A percentile compares a stretch with the other conserved stretches of the same genome.
These are phyloP conservation scores for Solanum chiquidenum DNA, from an alignment of 257 asterid species.

Conservation along the genomic window DNA sequence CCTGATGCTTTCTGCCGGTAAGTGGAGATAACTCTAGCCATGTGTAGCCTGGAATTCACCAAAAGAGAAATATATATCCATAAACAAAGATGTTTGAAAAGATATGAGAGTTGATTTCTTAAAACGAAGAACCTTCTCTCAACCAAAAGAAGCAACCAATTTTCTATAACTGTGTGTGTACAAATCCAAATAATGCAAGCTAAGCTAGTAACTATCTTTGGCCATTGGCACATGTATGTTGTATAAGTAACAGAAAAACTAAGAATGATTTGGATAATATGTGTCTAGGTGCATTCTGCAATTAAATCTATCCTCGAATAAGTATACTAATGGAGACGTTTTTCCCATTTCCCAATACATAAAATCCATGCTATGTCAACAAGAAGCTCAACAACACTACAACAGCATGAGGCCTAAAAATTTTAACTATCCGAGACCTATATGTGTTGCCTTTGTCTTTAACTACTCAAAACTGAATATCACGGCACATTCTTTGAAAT, in stretches of 20 bases:
- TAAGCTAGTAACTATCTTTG: not conserved
- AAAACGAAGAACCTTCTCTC: not conserved
- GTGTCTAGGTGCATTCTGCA: not conserved
- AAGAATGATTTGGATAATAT: not conserved
- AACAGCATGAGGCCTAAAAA: not conserved
- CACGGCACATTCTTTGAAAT: not conserved
- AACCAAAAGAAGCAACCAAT: not conserved
- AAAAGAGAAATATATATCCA: not conserved
- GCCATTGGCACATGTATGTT: not conserved
- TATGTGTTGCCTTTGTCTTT: not conserved
- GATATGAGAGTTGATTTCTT: not conserved
- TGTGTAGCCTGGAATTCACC: slow-evolving; percentile 53
- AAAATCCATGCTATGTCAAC: not conserved
- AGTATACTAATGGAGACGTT: not conserved
- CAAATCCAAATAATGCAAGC: not conserved
- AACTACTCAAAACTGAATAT: not conserved
- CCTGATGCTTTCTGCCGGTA: slow-evolving; percentile 98
- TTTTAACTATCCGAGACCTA: not conserved
- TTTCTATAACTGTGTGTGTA: not conserved
- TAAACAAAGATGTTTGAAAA: not conserved
- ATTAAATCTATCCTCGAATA: not conserved
- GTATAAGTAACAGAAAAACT: not conserved
- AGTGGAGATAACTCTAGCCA: slow-evolving; percentile 86
- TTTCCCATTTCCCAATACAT: not conserved
- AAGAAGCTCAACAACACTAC: not conserved